Percentiles rank a stretch among this genome's conserved stretches.
Conservation (phyloP, 345 rosid genomes). For the Salix viminalis region DNA sequence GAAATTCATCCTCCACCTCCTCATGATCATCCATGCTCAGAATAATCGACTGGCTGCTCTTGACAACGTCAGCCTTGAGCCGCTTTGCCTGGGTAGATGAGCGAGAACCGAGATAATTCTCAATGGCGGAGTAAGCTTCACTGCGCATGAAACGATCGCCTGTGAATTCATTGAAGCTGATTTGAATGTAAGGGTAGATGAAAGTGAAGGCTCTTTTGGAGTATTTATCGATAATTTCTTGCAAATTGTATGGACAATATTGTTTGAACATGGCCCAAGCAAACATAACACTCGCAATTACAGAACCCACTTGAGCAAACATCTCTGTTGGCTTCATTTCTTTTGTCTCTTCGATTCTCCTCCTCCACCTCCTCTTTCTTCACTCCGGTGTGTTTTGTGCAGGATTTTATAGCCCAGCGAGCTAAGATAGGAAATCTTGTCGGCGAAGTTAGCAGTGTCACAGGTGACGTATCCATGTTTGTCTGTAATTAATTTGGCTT, state of each 20-base stretch:
- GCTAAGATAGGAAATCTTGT: not conserved
- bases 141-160: slow-evolving; percentile 3
- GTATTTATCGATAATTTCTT: not conserved
- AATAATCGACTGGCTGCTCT: slow-evolving; percentile 1
- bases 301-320: not conserved
- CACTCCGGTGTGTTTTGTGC: not conserved
- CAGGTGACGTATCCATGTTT: no score
- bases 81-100: not conserved
- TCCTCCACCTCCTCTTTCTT: not conserved
- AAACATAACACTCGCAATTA: not conserved
- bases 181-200: not conserved
- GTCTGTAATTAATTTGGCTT: no score
- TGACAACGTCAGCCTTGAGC: slow-evolving; percentile 7
- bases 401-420: not conserved
- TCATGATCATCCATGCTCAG: slow-evolving; percentile 7
- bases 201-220: slow-evolving; percentile 2
- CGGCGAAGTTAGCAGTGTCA: not conserved
- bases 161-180: slow-evolving; percentile 1
- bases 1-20: not conserved
- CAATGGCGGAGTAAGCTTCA: not conserved
- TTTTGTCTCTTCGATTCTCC: not conserved
- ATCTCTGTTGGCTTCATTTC: not conserved
- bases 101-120: not conserved
- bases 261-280: not conserved
- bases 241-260: not conserved